These are phyloP conservation scores for Crotalaria pallida DNA, from an alignment of 306 rosid species.

Conservation along the genomic window DNA sequence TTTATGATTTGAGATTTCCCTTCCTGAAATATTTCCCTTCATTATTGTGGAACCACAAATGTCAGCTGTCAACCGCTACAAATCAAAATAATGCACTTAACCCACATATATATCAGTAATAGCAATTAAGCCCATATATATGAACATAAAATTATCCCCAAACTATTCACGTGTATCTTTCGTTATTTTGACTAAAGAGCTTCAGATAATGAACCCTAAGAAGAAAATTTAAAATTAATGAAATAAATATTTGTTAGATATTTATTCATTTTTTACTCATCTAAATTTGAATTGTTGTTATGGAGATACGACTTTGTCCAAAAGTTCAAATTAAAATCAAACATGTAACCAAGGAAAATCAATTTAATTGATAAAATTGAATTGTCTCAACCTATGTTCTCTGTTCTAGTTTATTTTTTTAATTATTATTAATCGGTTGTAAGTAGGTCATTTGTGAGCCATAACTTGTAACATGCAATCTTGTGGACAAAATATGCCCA, in stretches of 20 bases:
- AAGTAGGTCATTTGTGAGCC: background rate
- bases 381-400: background rate
- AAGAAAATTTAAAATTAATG: background rate
- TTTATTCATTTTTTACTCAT: background rate
- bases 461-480: background rate
- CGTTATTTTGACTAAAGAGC: background rate
- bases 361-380: too few species aligned
- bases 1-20: background rate
- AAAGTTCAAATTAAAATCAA: background rate
- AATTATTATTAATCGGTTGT: too few species aligned
- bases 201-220: background rate
- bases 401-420: too few species aligned
- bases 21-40: background rate
- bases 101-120: background rate
- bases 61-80: background rate
- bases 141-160: background rate
- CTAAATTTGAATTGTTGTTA: background rate
- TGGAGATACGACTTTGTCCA: background rate
- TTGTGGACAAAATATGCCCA: background rate
- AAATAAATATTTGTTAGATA: background rate
- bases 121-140: background rate
- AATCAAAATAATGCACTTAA: background rate
- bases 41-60: background rate
- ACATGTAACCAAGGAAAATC: background rate
- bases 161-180: background rate